Evolutionary conservation across 441 rosid species (phyloP), one percentile per base, ranked within the genome.

Genomic region (Erysimum pusillum): DNA sequence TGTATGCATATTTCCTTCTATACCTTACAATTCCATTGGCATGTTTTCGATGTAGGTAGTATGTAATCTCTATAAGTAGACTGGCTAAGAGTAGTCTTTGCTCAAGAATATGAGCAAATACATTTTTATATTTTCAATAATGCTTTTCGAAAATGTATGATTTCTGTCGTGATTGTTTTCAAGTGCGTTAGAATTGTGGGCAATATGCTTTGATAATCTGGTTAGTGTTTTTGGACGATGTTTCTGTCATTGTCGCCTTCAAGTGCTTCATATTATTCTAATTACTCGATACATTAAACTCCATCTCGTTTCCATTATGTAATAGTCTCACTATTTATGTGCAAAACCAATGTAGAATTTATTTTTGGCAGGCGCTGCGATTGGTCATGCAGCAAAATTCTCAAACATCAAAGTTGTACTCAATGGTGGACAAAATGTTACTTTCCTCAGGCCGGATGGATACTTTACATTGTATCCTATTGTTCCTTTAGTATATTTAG

Each of bases 391-490:
- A 7, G 94, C 92, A 68, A 91, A 89, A 81, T 69, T 85, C 75
- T 87, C 97, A 32, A 88, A 88, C 69, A 83, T 85, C 78, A 90
- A 92, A 87, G 93, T 93, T 80, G 62, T 91, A 20, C 97, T 96
- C 75, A 90, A 92, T 77, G 97, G 97, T 77, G 99, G 97, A 82
- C 90, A 88, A 71, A 77, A 45, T 34, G 71, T 86, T 78, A 90
- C 97, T 71, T 96, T 85, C 83, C 85, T 88, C 75, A 88, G 93
- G 84, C 98, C 96, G 3, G 97, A 96, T 85, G 99, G 99, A 87
- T 93, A 89, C 79, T 96, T 96, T 78, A 89, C 98, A 71, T 96
- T 96, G 98, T 93, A 93, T 86, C 85, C 90, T 87, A 45, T 5
- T 63, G 3, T 63, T 51, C 63, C 48, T 17, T 28, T 39, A 36